Evolutionary conservation across 805 yeast genomes (phyloP), one percentile per base, ranked within the genome.

Genomic region (Candida awuae): DNA sequence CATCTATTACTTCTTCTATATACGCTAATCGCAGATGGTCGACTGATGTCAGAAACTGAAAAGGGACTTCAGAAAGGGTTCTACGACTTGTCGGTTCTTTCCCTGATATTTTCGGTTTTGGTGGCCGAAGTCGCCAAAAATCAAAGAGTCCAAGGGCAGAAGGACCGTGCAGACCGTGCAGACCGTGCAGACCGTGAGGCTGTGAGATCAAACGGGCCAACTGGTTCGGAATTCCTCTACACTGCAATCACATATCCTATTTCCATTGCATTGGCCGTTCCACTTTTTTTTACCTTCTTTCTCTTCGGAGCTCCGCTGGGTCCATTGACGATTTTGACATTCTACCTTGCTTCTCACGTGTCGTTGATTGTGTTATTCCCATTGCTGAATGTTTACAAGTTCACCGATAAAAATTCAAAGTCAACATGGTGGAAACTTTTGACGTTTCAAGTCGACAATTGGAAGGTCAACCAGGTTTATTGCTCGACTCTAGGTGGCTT

Each of bases 401-500:
- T 78, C 42, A 77, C 56, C 6, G 51, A 49, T 13, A 18, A 47
- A 8, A 46, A 49, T 19, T 50, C 57, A 7, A 41, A 41, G 9
- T 43, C 29, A 32, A 50, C 40, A 41, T 61, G 62, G 61, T 38
- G 41, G 35, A 47, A 46, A 29, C 34, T 61, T 20, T 35, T 55
- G 8, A 61, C 56, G 12, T 58, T 59, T 48, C 63, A 50, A 39
- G 48, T 56, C 17, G 54, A 49, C 6, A 36, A 41, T 9, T 56
- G 59, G 45, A 50, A 52, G 38, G 47, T 43, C 10, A 55, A 58
- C 29, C 61, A 56, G 33, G 50, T 65, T n/a, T 68, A 65, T 39
- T 52, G 61, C 25, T 63, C 64, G 3, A 52, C 68, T 5, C 37
- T 68, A 9, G 74, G 73, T 4, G 59, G 67, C 1, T 46, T 67